Evolutionary conservation across 345 rosid species (phyloP), one percentile per base, ranked within the genome.

Genomic region (Hibiscus mutabilis): DNA sequence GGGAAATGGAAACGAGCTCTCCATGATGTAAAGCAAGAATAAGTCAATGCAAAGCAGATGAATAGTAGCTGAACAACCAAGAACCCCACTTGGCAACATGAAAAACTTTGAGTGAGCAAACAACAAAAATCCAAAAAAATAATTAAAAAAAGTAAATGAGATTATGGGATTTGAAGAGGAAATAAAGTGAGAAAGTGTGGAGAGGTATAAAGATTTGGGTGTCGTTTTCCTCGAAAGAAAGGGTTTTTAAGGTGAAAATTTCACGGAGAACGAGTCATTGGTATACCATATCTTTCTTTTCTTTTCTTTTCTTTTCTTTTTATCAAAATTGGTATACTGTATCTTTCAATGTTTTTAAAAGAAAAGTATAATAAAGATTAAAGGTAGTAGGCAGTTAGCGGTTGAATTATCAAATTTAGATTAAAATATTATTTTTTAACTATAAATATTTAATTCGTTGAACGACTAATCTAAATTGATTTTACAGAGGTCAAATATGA

Each of bases 1-100:
- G 68, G 57, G 47, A 83, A 69, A 64, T 10, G 55, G 71, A 72
- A 81, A 81, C 82, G 80, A 85, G 88, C 80, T 59, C 56, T 70
- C 81, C 85, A 81, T 81, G 83, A 79, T 79, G 80, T 19, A 64
- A 67, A 62, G 68, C 82, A 71, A 15, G 6, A 5, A 78, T 81
- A 67, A 79, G 86, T 83, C 86, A 82, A 84, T 55, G 53, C 56
- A 73, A 46, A 83, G 86, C 90, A 88, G 87, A 88, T 84, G 84
- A 84, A 80, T 71, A 82, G 70, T 80, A 79, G 88, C 78, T 84
- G 76, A 88, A 80, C 89, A 81, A 88, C 85, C 84, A 57, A 71
- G 59, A 79, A 79, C 53, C 71, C 60, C 55, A 22, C 69, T 37
- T 24, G 65, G 16, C 14, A 27, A 24, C 15, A 18, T 13, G 12